Base-by-base conservation (phyloP, 2,329 filamentous ascomycete species). In the Penicillium palitans region DNA sequence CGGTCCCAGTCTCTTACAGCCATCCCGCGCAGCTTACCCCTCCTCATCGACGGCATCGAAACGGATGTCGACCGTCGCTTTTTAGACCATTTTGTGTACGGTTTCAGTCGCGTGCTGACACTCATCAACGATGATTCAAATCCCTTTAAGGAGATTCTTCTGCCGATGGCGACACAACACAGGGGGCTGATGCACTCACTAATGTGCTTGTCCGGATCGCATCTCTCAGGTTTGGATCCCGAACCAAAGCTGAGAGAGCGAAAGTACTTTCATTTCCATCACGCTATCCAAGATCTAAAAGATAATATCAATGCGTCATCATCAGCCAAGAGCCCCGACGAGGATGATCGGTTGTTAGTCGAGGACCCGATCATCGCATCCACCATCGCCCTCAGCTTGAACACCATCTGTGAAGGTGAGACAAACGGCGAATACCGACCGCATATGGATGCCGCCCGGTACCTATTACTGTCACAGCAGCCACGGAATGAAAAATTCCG, bases 181-280 rank as follows among this genome's bases (percentile, higher is more conserved):
- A 83, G 87, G 61, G 91, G 91, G 13, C 80, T 96, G 52, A 96
- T 96, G 91, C 92, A 96, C 72, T 95, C 91, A 12, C 86, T 96
- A 50, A 82, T 96, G 53, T 91, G 90, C 45, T 81, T 96, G 9
- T 90, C 91, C 39, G 90, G 90, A 66, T 91, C 87, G 60, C 91
- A 96, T 67, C 74, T 87, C 52, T 80, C 81, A n/a, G 80, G 79
- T 9, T 72, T 81, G 15, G 79, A 79, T 58, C 79, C 80, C 1
- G 79, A 80, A 53, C 76, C 79, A 40, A 78, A 78, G 33, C 79
- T 83, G 64, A 79, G 80, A 56, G 78, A 83, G 57, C 78, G 84
- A 44, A 84, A 84, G 63, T 74, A 80, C 55, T 80, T 83, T 62
- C 81, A 86, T 57, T 81, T 84, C 62, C 78, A 77, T 61, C 68